Percentiles rank a stretch among this genome's conserved stretches.
Evolutionary conservation across 2,329 filamentous ascomycete species (phyloP).

Genomic region (Lachnellula subtilissima): DNA sequence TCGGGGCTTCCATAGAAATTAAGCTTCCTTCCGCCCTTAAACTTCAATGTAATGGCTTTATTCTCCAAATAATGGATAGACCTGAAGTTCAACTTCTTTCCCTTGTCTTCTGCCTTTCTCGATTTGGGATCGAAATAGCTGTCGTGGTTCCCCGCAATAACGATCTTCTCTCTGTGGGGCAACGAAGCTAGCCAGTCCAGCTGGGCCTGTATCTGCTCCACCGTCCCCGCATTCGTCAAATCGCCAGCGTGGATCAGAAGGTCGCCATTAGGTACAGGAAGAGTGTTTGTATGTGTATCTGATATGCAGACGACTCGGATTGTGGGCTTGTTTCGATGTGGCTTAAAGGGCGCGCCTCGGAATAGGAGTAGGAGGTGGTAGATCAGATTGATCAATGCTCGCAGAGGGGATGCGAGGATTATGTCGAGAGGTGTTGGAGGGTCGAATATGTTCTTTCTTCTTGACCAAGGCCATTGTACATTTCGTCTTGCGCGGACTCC

Average conservation of each 20-base stretch:
- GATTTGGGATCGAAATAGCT: conserved; percentile 71
- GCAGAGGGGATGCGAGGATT: conserved; percentile 64
- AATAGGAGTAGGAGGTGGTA: conserved; percentile 63
- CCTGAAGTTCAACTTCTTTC: conserved; percentile 58
- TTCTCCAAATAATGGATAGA: conserved; percentile 73
- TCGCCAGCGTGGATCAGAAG: conserved; percentile 89
- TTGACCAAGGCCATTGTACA: conserved; percentile 26
- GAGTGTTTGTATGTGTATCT: conserved; percentile 71
- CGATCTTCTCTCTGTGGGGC: conserved; percentile 74
- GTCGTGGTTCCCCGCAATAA: conserved; percentile 87
- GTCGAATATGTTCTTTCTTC: conserved; percentile 25
- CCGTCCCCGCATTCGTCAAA: conserved; percentile 68
- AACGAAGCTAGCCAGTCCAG: conserved; percentile 75
- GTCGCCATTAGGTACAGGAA: conserved; percentile 70
- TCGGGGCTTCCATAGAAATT: conserved; percentile 78
- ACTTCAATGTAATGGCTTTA: conserved; percentile 56
- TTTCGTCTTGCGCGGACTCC: conserved; percentile 4
- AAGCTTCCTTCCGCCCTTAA: conserved; percentile 55
- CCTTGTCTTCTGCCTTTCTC: conserved; percentile 51
- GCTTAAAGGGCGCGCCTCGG: conserved; percentile 59
- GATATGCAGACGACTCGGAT: conserved; percentile 83
- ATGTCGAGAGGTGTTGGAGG: conserved; percentile 51
- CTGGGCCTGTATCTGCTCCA: conserved; percentile 71
- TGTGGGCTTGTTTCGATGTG: conserved; percentile 48
- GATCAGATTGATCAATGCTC: conserved; percentile 55